phyloP scores from a whole-genome alignment of 108 stramenopile species.

The Phaeodactylum tricornutum region DNA sequence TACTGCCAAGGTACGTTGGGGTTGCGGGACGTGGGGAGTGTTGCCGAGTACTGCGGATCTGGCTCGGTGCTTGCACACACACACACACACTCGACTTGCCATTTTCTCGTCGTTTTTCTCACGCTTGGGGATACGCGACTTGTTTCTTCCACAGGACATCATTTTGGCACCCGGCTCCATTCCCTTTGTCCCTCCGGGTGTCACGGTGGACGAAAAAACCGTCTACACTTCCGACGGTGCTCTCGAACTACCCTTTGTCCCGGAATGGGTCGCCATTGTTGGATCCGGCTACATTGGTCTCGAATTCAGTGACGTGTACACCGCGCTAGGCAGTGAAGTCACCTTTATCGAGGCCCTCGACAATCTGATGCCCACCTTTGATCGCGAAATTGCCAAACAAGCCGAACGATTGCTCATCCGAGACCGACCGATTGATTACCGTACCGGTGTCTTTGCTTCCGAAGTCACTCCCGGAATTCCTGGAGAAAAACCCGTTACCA shows the following conservation, averaged over 20 bases:
- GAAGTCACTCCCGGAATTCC: slow-evolving; percentile 94
- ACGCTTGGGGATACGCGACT: background rate
- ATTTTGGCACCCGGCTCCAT: slow-evolving; percentile 96
- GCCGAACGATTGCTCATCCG: slow-evolving; percentile 94
- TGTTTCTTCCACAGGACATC: slow-evolving; percentile 62
- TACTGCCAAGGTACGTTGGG: slow-evolving; percentile 54
- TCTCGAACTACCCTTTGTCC: slow-evolving; percentile 81
- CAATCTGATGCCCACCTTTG: slow-evolving; percentile 95
- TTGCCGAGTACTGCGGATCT: background rate
- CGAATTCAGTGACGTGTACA: slow-evolving; percentile 98
- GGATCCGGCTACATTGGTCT: slow-evolving; percentile 98
- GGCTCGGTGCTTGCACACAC: background rate
- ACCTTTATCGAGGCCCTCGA: slow-evolving; percentile 96
- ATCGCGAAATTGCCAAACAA: slow-evolving; percentile 93
- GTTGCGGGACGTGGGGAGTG: background rate
- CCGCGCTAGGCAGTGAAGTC: slow-evolving; percentile 92
- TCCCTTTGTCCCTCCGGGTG: slow-evolving; percentile 96
- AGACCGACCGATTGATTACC: slow-evolving; percentile 87
- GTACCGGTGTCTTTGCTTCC: slow-evolving; percentile 87
- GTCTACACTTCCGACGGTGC: slow-evolving; percentile 97
- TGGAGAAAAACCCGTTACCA: slow-evolving; percentile 94
- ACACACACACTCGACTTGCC: background rate
- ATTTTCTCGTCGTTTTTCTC: background rate
- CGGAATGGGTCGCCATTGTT: slow-evolving; percentile 96
- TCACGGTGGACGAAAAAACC: slow-evolving; percentile 92